Conservation (phyloP, 2,329 filamentous ascomycete species). For the Alternaria alternata region DNA sequence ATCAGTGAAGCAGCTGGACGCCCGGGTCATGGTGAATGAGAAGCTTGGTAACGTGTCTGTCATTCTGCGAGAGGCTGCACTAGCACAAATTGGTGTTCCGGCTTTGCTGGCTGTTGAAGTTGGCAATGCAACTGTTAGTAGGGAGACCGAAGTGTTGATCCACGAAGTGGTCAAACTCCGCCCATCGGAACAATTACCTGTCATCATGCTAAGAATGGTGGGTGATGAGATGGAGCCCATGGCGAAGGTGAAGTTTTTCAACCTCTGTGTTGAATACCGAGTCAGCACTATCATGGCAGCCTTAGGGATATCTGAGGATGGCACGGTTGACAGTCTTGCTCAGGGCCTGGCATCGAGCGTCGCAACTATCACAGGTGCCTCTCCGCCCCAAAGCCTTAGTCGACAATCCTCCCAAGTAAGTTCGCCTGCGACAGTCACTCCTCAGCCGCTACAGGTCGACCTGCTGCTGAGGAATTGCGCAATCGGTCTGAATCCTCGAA, state of each 20-base stretch:
- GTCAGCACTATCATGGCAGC: conserved; percentile 84
- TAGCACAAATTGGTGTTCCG: conserved; percentile 77
- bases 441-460: conserved; percentile 67
- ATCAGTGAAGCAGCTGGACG: conserved; percentile 69
- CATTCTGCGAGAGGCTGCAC: conserved; percentile 31
- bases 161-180: conserved; percentile 62
- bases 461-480: conserved; percentile 82
- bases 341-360: conserved; percentile 80
- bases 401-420: conserved; percentile 41
- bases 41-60: conserved; percentile 69
- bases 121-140: conserved; percentile 66
- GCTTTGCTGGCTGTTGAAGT: conserved; percentile 82
- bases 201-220: conserved; percentile 88
- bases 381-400: conserved; percentile 56
- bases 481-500: conserved; percentile 83
- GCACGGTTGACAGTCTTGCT: conserved; percentile 72
- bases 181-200: conserved; percentile 61
- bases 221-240: conserved; percentile 94
- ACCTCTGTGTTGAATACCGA: conserved; percentile 86
- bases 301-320: conserved; percentile 72
- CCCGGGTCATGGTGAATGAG: conserved; percentile 70
- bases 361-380: conserved; percentile 74
- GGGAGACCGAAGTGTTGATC: conserved; percentile 78
- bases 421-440: conserved; percentile 23
- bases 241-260: conserved; percentile 85